Evolutionary conservation across 2,329 filamentous ascomycete genomes (phyloP), one percentile per base, ranked within the genome.

Genomic region (Clathrospora elynae): DNA sequence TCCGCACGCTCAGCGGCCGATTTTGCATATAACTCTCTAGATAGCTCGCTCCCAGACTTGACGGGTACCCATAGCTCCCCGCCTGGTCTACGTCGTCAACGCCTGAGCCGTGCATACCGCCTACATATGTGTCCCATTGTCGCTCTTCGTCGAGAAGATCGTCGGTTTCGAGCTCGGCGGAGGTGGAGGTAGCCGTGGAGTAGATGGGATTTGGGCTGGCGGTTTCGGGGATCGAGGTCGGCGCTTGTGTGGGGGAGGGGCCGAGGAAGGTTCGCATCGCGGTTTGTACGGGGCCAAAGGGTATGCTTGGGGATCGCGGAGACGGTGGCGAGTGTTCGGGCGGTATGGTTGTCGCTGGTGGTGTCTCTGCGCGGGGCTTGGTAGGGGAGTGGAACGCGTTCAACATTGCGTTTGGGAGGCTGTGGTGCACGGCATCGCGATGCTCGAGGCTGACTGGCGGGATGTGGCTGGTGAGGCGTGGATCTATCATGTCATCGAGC

Each of bases 1-100:
- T 64, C n/a, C 67, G 39, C 30, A 70, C 67, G 18, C 65, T 63
- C 48, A 69, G 44, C 26, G 67, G 66, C 26, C 67, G 59, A 14
- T 51, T 59, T 45, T 62, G 54, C 66, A 70, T 70, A 29, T 70
- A 70, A 25, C 61, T 67, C 45, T 70, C 67, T 26, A 70, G 53
- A 39, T 69, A 70, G 43, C 65, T 69, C 2, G 67, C 67, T 24
- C 67, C 67, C 2, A 70, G 46, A 18, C 53, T 60, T 10, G 52
- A 57, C 3, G 67, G 67, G 30, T 70, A 70, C 1, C 67, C 67
- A 10, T 67, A 62, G 23, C 55, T 62, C 20, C 65, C 65, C 10
- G 54, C 61, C 25, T 69, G 66, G 16, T 70, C 59, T 5, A 70
- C 49, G 30, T 68, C 55, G 39, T 68, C 66, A 35, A 64, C 57